These are phyloP conservation scores for Colletotrichum sp. DNA, from an alignment of 2,329 filamentous ascomycete genomes.

Conservation along the genomic window DNA sequence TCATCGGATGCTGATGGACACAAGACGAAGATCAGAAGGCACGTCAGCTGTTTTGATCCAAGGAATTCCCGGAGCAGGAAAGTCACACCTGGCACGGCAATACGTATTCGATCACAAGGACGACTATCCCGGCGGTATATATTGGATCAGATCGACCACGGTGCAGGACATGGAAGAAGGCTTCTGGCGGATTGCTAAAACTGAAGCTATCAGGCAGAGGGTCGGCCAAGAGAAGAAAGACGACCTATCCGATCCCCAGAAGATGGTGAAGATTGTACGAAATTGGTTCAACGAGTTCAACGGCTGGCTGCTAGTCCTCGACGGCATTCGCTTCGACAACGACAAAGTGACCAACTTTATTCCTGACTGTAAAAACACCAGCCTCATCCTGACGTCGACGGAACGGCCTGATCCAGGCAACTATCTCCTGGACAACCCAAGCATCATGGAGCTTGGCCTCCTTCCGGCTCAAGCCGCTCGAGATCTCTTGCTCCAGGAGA, in stretches of 20 bases:
- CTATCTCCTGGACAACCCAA: conserved; percentile 64
- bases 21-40: conserved; percentile 57
- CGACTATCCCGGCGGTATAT: conserved; percentile 69
- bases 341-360: conserved; percentile 64
- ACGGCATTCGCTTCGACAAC: conserved; percentile 67
- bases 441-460: conserved; percentile 58
- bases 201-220: conserved; percentile 52
- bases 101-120: conserved; percentile 67
- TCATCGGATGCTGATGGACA: conserved; percentile 63
- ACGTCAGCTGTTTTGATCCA: conserved; percentile 69
- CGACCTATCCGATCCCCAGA: conserved; percentile 41
- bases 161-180: conserved; percentile 62
- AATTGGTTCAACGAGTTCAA: conserved; percentile 65
- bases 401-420: conserved; percentile 61
- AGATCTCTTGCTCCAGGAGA: conserved; percentile 64
- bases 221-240: conserved; percentile 37
- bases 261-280: conserved; percentile 62
- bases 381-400: conserved; percentile 72
- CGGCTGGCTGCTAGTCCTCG: conserved; percentile 72
- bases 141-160: conserved; percentile 71
- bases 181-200: conserved; percentile 70
- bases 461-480: conserved; percentile 63
- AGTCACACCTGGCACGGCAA: conserved; percentile 71
- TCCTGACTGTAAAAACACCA: conserved; percentile 66
- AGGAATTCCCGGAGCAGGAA: conserved; percentile 69